Conservation (phyloP, 225 moss, liverwort and hornwort species). For the Ulota crispa region DNA sequence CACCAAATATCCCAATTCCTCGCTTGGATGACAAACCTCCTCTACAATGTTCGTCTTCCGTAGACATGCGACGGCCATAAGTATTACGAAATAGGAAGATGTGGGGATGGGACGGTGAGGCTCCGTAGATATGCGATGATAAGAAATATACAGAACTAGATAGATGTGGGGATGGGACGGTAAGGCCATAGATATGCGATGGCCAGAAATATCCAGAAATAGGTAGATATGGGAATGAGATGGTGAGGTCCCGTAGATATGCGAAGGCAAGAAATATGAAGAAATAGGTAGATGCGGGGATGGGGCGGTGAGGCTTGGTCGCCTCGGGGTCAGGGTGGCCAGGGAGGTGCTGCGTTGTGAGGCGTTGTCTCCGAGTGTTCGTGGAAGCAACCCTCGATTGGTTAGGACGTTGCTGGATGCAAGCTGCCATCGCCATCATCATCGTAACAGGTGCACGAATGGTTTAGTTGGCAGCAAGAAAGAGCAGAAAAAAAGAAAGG, state of each 20-base stretch:
- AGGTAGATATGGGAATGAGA: too few species aligned
- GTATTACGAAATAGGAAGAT: not conserved
- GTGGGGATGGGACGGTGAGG: not conserved
- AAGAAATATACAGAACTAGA: too few species aligned
- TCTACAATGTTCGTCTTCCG: fast-evolving
- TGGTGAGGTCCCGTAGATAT: too few species aligned
- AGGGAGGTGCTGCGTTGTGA: not conserved
- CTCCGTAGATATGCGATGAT: too few species aligned
- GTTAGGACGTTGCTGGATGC: not conserved
- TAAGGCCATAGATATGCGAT: too few species aligned
- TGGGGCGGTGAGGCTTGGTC: not conserved
- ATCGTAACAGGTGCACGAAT: not conserved
- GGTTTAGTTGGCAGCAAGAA: not conserved
- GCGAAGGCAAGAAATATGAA: too few species aligned
- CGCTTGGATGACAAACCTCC: too few species aligned
- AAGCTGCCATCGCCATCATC: not conserved
- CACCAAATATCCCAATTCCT: not conserved
- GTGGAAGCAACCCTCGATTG: conserved; percentile 30
- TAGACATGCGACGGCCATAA: too few species aligned
- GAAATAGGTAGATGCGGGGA: not conserved
- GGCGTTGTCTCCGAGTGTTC: conserved; percentile 27
- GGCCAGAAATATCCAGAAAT: too few species aligned
- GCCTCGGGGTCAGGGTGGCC: not conserved
- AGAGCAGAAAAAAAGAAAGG: too few species aligned
- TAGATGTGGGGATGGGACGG: too few species aligned